These are phyloP conservation scores for Cylindrodendrum hubeiense DNA, from an alignment of 2,329 filamentous ascomycete genomes.

Conservation along the genomic window DNA sequence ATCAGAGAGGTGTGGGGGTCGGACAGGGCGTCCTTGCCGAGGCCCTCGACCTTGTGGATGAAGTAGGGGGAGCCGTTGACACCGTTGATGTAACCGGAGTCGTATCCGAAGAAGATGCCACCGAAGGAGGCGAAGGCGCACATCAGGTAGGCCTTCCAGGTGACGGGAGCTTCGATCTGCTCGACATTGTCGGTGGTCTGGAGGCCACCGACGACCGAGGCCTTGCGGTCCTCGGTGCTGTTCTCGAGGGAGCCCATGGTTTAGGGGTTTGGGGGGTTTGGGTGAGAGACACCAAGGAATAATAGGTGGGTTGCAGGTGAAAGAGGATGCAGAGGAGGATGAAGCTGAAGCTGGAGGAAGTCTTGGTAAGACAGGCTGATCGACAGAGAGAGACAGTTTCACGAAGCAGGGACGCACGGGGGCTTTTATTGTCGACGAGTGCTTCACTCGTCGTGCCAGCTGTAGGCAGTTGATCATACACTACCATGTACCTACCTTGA, in stretches of 20 bases:
- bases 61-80: constrained; percentile 67
- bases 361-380: constrained; percentile 22
- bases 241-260: constrained; percentile 45
- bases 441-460: not conserved
- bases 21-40: constrained; percentile 48
- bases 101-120: constrained; percentile 84
- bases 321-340: not conserved
- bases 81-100: constrained; percentile 81
- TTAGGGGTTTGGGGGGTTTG: constrained; percentile 1
- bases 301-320: too few relatives aligned
- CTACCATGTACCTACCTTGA: too few relatives aligned
- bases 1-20: constrained; percentile 67
- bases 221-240: constrained; percentile 36
- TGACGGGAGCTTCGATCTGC: constrained; percentile 76
- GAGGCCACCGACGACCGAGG: constrained; percentile 47
- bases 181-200: constrained; percentile 64
- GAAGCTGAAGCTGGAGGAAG: constrained; percentile 1
- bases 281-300: not conserved
- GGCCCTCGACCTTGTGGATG: constrained; percentile 63
- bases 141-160: constrained; percentile 75
- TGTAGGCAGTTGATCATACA: not conserved
- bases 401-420: constrained; percentile 19
- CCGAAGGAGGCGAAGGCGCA: constrained; percentile 79
- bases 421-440: constrained; percentile 27
- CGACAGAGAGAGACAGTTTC: constrained; percentile 23